Evolutionary conservation across 768 basidiomycete genomes (phyloP).

Genomic region (Leccinum subtestaceum): DNA sequence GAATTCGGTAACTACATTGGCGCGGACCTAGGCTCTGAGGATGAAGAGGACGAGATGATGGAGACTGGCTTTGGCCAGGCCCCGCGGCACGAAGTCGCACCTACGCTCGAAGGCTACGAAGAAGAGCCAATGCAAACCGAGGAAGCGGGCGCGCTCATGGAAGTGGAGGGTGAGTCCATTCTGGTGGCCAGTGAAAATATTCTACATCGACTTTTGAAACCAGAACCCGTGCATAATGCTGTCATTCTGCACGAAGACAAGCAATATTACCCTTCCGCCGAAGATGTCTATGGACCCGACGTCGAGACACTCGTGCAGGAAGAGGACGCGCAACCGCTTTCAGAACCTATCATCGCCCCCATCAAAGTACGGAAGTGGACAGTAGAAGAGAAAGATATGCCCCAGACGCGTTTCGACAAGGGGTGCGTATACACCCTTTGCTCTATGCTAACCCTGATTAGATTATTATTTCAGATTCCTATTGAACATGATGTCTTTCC

Average conservation of each 20-base stretch:
- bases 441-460: constrained; percentile 6
- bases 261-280: constrained; percentile 93
- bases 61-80: constrained; percentile 48
- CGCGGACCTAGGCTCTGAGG: constrained; percentile 87
- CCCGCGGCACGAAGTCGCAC: constrained; percentile 37
- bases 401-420: constrained; percentile 96
- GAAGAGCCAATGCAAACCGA: constrained; percentile 58
- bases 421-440: constrained; percentile 51
- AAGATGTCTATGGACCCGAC: constrained; percentile 87
- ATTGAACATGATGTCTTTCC: constrained; percentile 86
- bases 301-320: constrained; percentile 98
- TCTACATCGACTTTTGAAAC: constrained; percentile 10
- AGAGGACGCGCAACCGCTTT: constrained; percentile 93
- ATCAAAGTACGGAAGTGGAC: constrained; percentile 94
- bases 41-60: constrained; percentile 53
- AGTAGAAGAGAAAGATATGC: constrained; percentile 93
- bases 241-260: constrained; percentile 96
- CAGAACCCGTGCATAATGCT: constrained; percentile 77
- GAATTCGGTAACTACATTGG: constrained; percentile 99
- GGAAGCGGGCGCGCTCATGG: constrained; percentile 73
- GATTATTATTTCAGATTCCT: constrained; percentile 63
- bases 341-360: constrained; percentile 94
- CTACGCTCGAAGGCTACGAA: constrained; percentile 81
- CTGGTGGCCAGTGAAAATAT: neutral
- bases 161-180: constrained; percentile 66